Base-by-base conservation (phyloP, 768 basidiomycete genomes). In the Boletellus ananiceps region DNA sequence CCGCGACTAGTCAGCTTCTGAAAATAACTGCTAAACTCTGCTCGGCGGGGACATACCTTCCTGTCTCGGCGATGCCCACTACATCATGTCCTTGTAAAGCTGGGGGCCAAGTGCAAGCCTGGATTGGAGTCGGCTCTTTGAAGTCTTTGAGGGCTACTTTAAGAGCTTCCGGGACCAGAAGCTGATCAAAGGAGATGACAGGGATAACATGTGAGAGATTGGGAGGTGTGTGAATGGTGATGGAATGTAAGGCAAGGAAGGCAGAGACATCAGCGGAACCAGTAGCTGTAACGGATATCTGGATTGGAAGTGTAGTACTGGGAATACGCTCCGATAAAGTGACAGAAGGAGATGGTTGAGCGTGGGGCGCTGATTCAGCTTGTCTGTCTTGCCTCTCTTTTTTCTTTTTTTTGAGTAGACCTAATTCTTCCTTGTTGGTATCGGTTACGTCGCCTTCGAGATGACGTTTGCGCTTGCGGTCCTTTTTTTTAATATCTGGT, bases 31-130 rank as follows among this genome's bases (percentile, higher is more conserved):
- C 33, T 15, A 32, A 39, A 51, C 44, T 4, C 38, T 19, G 16
- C 18, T 39, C 40, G 47, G 50, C 29, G 33, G 44, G n/a, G 23
- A 51, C 71, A 32, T 53, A 82, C 85, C 83, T 89, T 58, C 95
- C 95, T 2, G 95, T 98, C 74, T 98, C 94, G 7, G 95, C 94
- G 52, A 98, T 91, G 42, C 95, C 95, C 27, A 98, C 84, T 0
- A 95, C 89, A 65, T 98, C 90, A n/a, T 74, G 74, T 0, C 88
- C 88, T 19, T 78, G 73, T 21, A 98, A 72, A 6, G 89, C 83
- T 31, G 88, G 83, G 2, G 94, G 92, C 94, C 94, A 98, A 12
- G 93, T 82, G 58, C 91, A 95, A 6, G 92, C 86, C 64, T 99
- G 96, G 46, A 99, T 93, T 0, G 96, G 94, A 0, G 94, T 95